A percentile compares a stretch with the other conserved stretches of the same genome.
Evolutionary conservation across 495 filamentous ascomycete species (phyloP).

Genomic region (Parathielavia hyrcaniae): DNA sequence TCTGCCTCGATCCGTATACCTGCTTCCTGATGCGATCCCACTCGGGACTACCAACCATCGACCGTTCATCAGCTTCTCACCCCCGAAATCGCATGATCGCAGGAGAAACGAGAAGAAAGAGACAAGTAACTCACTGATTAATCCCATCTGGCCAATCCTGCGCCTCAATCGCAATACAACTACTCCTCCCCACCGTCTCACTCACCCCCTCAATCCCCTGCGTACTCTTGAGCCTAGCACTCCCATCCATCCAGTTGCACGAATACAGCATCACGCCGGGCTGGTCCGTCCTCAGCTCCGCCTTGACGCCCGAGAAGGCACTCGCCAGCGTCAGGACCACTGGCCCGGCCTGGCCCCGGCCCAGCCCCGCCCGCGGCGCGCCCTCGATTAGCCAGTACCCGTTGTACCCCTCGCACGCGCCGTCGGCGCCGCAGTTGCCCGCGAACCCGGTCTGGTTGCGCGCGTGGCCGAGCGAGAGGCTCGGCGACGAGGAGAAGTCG

Average conservation of each 20-base stretch:
- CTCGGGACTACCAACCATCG: conserved; percentile 45
- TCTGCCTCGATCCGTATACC: conserved; percentile 51
- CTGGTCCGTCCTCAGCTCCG: conserved; percentile 67
- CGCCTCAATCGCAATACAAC: conserved; percentile 57
- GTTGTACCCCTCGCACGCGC: conserved; percentile 71
- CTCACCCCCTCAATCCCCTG: conserved; percentile 52
- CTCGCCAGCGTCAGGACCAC: conserved; percentile 55
- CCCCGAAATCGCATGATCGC: neutral
- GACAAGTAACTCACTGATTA: conserved; percentile 50
- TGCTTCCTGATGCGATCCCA: conserved; percentile 58
- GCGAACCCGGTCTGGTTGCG: conserved; percentile 49
- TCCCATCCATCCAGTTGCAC: conserved; percentile 66
- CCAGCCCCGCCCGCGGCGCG: conserved; percentile 46
- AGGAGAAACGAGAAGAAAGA: conserved; percentile 1
- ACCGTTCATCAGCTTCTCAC: conserved; percentile 9
- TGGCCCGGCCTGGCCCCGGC: no score
- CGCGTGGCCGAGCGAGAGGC: conserved; percentile 60
- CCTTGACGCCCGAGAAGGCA: conserved; percentile 56
- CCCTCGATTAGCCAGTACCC: conserved; percentile 68
- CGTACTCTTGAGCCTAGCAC: conserved; percentile 50
- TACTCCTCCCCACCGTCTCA: conserved; percentile 48
- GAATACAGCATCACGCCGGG: conserved; percentile 64
- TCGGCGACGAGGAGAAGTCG: conserved; percentile 59
- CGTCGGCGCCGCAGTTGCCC: conserved; percentile 58
- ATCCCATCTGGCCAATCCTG: conserved; percentile 72